phyloP scores from a whole-genome alignment of 2,329 filamentous ascomycete species.

The Pseudofabraea citricarpa region DNA sequence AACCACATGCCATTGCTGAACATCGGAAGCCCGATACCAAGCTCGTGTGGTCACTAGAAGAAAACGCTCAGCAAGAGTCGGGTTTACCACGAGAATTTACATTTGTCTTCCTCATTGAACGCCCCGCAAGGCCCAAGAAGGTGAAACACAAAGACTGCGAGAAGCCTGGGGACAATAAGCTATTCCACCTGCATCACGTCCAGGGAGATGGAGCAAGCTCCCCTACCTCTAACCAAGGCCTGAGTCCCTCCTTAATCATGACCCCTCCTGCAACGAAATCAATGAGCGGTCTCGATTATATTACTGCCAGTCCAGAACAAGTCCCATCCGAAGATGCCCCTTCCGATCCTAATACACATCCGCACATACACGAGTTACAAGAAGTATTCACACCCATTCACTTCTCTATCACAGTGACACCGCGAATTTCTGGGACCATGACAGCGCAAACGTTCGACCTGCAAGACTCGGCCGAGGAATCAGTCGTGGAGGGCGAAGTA shows the following conservation, averaged over 20 bases:
- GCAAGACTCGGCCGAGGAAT: slow-evolving; percentile 2
- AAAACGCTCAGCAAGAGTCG: slow-evolving; percentile 41
- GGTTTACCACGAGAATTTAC: slow-evolving; percentile 46
- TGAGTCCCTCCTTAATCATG: neutral
- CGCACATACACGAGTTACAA: too few relatives aligned
- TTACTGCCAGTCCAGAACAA: neutral
- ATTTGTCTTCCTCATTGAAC: slow-evolving; percentile 40
- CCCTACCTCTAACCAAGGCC: too few relatives aligned
- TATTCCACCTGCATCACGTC: neutral
- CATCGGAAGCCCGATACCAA: slow-evolving; percentile 18
- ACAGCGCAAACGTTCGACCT: neutral
- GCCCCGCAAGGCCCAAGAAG: slow-evolving; percentile 2
- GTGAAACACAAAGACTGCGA: slow-evolving; percentile 1
- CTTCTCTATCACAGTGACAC: slow-evolving; percentile 11
- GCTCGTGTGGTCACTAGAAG: slow-evolving; percentile 45
- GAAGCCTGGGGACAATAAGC: neutral
- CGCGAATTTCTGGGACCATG: slow-evolving; percentile 6
- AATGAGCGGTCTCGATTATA: neutral
- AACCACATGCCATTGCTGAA: neutral
- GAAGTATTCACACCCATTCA: slow-evolving; percentile 9
- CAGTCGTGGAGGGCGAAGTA: slow-evolving; percentile 11
- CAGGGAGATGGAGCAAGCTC: neutral
- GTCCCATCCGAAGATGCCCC: neutral
- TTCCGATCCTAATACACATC: neutral
- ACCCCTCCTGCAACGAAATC: neutral